These are phyloP conservation scores for Smallanthus sonchifolius DNA, from an alignment of 129 eudicot genomes.

Conservation along the genomic window DNA sequence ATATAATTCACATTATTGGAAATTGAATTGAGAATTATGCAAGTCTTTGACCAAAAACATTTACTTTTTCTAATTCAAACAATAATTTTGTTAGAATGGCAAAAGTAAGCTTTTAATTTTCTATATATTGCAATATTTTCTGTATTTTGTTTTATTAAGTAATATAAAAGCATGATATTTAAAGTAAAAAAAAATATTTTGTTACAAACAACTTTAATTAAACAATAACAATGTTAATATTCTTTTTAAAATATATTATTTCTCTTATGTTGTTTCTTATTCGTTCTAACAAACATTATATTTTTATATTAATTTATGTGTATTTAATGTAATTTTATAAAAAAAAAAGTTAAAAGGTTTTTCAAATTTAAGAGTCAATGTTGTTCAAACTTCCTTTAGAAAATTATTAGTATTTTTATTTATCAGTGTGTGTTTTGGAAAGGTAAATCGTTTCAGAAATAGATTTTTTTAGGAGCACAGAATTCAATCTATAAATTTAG, in stretches of 20 bases:
- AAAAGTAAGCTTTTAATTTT: background rate
- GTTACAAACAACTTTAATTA: background rate
- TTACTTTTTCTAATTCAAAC: background rate
- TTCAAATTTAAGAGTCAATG: background rate
- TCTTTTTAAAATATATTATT: background rate
- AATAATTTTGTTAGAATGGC: background rate
- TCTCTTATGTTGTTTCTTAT: background rate
- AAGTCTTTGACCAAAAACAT: slow-evolving; percentile 2
- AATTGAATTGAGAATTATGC: background rate
- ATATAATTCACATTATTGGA: slow-evolving; percentile 4
- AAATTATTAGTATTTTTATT: background rate
- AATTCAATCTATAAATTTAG: background rate
- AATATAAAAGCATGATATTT: background rate
- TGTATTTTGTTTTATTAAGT: background rate
- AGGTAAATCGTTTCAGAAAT: background rate
- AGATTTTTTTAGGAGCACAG: background rate
- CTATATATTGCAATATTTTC: background rate
- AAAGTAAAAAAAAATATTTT: background rate
- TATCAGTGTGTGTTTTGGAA: background rate
- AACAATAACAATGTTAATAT: background rate
- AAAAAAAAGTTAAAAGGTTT: background rate
- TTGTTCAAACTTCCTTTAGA: slow-evolving; percentile 20
- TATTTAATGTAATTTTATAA: background rate
- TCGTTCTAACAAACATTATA: background rate
- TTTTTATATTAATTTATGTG: background rate